A percentile compares a stretch with the other conserved stretches of the same genome.
Conservation (phyloP, 306 rosid genomes). For the Arachis stenosperma region DNA sequence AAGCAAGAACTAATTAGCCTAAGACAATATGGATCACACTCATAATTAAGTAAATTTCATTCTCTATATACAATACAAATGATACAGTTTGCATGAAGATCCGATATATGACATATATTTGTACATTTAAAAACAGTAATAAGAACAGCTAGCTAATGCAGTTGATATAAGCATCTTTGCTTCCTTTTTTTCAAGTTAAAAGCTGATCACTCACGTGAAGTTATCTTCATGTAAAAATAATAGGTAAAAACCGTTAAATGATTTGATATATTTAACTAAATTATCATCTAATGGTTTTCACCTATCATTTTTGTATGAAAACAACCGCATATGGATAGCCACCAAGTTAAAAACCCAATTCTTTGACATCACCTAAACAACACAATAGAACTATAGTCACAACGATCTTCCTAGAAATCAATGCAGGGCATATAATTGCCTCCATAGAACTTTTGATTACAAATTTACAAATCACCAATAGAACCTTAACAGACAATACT, state of each 20-base stretch:
- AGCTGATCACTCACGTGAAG: too few relatives aligned
- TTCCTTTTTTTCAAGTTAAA: neutral
- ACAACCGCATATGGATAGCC: too few relatives aligned
- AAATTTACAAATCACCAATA: neutral
- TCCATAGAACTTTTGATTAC: constrained; percentile 23
- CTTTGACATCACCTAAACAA: constrained; percentile 8
- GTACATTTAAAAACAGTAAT: neutral
- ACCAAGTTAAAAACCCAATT: constrained; percentile 14
- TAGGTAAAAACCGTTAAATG: too few relatives aligned
- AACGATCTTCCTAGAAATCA: constrained; percentile 14
- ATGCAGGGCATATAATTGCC: neutral
- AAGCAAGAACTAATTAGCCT: neutral
- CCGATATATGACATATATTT: neutral
- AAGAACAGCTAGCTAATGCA: neutral
- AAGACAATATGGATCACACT: too few relatives aligned
- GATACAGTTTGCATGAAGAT: constrained; percentile 15
- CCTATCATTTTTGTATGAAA: too few relatives aligned
- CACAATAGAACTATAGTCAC: constrained; percentile 19
- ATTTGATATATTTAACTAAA: too few relatives aligned
- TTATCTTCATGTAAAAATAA: too few relatives aligned
- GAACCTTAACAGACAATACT: constrained; percentile 17
- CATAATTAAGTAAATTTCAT: constrained; percentile 1
- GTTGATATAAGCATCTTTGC: constrained; percentile 27
- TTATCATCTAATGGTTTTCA: too few relatives aligned
- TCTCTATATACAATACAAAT: constrained; percentile 36